These are phyloP conservation scores for Erodium moschatum DNA, from an alignment of 441 rosid species.

Conservation along the genomic window DNA sequence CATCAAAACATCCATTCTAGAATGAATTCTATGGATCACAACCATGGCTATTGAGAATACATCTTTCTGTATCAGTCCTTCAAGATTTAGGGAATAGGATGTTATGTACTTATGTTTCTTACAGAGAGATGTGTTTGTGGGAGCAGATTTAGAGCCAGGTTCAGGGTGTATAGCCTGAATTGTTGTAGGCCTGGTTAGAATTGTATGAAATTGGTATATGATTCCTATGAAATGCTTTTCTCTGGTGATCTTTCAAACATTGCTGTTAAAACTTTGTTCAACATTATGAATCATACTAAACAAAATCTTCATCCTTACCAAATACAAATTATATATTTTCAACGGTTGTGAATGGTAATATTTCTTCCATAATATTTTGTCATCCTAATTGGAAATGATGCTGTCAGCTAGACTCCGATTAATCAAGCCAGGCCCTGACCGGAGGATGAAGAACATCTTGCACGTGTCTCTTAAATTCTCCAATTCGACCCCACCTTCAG, in stretches of 20 bases:
- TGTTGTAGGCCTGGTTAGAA: neutral
- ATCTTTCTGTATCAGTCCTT: conserved; percentile 2
- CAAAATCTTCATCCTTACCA: too few relatives aligned
- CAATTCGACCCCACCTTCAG: neutral
- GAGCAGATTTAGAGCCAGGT: neutral
- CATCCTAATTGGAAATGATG: too few relatives aligned
- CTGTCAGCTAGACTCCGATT: too few relatives aligned
- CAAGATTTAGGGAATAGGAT: neutral
- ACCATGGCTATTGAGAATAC: conserved; percentile 37
- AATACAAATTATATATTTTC: too few relatives aligned
- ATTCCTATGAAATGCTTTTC: too few relatives aligned
- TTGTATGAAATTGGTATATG: conserved; percentile 5
- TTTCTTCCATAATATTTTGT: too few relatives aligned
- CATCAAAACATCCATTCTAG: conserved; percentile 32
- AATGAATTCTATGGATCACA: conserved; percentile 33
- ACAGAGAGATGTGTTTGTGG: neutral
- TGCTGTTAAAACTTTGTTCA: too few relatives aligned
- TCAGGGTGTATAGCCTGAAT: neutral
- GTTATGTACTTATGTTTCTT: neutral
- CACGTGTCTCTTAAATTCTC: neutral
- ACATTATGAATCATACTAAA: too few relatives aligned
- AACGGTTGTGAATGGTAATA: too few relatives aligned
- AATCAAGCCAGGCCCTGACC: too few relatives aligned
- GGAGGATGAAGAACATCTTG: too few relatives aligned
- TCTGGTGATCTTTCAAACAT: too few relatives aligned